Base-by-base conservation (phyloP, 106 monocot species). In the Amphibolis antarctica region DNA sequence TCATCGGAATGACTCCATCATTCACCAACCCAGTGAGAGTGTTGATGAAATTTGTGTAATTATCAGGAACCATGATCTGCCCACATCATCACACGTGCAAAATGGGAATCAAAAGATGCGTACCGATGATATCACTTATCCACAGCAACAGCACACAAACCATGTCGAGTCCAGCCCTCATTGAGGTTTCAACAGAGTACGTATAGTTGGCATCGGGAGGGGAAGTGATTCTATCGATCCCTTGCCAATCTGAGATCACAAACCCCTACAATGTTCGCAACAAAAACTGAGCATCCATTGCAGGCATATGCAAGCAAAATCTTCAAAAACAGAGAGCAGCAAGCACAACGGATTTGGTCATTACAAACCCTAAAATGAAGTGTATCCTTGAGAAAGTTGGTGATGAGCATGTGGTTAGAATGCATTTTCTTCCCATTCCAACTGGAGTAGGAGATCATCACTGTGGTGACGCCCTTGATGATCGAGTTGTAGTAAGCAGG, bases 371-470 rank as follows among this genome's bases (percentile, higher is more conserved):
- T 76, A 66, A 90, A 90, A 4, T 51, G 44, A 20, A 90, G 90
- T 10, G 44, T 67, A 27, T 81, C 78, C 76, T 91, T 91, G 53
- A 91, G 80, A 46, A 69, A 71, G 24, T 62, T 71, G 15, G 86
- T 83, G 62, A 91, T 25, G 9, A 91, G 78, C 11, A 64, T 20
- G 11, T 54, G 67, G 56, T 91, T 81, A 1, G 80, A 78, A 52
- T 91, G 90, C 85, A 91, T 91, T 50, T 80, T 91, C 28, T 67
- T 55, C 0, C 90, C 90, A 60, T 91, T 91, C 86, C 82, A 86
- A 53, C 90, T 86, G 0, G 81, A 83, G 66, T 82, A 90, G 10
- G 82, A 85, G 42, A 74, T 58, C 89, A 90, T 90, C 45, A 90
- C 68, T 23, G 89, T 91, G 45, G 90, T 81, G 24, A 91, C 90